Evolutionary conservation across 2,329 filamentous ascomycete species (phyloP), one percentile per base, ranked within the genome.

Genomic region (Taxawa tesnikishii): DNA sequence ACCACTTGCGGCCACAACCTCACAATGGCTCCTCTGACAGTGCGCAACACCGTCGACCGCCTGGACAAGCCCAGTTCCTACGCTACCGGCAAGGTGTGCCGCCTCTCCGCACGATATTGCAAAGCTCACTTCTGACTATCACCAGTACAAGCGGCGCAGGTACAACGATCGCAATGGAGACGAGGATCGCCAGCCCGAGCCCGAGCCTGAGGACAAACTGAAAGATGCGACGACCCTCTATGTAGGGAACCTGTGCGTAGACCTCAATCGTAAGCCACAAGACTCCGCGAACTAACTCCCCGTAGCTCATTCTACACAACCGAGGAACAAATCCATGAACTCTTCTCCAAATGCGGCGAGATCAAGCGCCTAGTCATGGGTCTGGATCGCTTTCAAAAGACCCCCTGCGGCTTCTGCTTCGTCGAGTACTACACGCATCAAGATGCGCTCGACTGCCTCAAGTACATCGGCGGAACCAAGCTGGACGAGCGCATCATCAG

Each of bases 381-480:
- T 30, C 75, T 98, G 32, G 90, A 98, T 56, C 80, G 90, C 36
- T 94, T 90, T 67, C 82, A 81, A 59, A 98, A 98, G 66, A 98
- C 90, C 1, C 90, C 90, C 2, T 98, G 90, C 59, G 90, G 90
- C 25, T 98, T 98, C 68, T 98, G 90, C 68, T 98, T 98, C 53
- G 90, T 98, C 50, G 90, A 98, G 62, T 98, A 98, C 64, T 96
- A 94, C 65, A 94, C 79, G 17, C 90, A 96, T 57, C 80, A 94
- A 53, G 90, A 98, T 57, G 90, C 90, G 6, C 70, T 98, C 30
- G 90, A 98, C 56, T 96, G 88, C 60, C 79, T 98, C 77, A 98
- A 96, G 62, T 98, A 96, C 56, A 79, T 98, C 49, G 90, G 90
- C 34, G 90, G 90, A 36, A 98, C 90, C 21, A 98, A 98, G 65